Evolutionary conservation across 2,329 filamentous ascomycete species (phyloP), one percentile per base, ranked within the genome.

Genomic region (Cercospora zeae-maydis): DNA sequence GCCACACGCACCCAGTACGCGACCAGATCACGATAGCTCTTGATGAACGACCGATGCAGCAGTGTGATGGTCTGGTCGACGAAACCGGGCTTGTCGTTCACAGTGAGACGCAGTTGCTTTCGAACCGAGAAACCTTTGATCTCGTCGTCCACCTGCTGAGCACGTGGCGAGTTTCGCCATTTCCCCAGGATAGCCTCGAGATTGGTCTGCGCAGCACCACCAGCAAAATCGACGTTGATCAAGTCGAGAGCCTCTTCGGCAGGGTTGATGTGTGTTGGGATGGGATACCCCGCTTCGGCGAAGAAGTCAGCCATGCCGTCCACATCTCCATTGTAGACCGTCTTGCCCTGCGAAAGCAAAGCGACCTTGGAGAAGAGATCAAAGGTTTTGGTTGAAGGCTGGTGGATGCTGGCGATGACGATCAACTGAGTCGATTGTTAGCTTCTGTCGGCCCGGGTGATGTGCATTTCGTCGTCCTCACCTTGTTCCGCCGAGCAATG

Each of bases 321-420:
- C 0, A 89, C 76, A 0, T 84, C 76, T 0, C 91, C 91, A 66
- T 87, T 90, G 75, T 91, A 95, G 69, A 87, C 87, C 0, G 86
- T 84, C 62, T 81, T 83, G 5, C 90, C 91, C 2, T 77, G 77
- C 0, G 90, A 91, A 0, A 96, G 80, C 0, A 95, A 82, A 45
- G 89, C 78, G 0, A 93, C 78, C 70, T 89, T 89, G 71, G 93
- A 90, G 68, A 95, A 93, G 1, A 91, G 82, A 60, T 88, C 82
- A 69, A 91, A 93, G 0, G 88, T 92, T 0, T 86, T 82, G 0
- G 89, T 89, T 0, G 90, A 93, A 0, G 91, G 91, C 71, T 95
- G 91, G 70, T 95, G 91, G 61, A 95, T 93, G 56, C 88, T 90
- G 6, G 88, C 88, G 61, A 95, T 85, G 16, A 93, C 84, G 61